Conservation (phyloP, 768 basidiomycete species). For the Amanita inopinata region DNA sequence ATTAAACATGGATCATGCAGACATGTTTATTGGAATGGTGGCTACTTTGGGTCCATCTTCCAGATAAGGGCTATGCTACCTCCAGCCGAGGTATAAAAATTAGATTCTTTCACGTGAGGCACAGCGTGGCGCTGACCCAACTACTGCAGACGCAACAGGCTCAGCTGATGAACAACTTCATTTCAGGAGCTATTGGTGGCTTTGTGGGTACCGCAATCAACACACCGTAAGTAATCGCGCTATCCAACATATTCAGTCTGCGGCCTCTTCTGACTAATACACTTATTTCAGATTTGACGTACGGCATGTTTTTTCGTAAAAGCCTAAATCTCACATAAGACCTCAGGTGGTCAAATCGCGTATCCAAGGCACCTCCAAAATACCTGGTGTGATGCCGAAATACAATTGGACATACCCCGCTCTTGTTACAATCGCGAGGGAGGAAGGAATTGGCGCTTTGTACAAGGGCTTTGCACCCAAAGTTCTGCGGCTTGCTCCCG, state of each 20-base stretch:
- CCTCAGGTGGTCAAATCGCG: constrained; percentile 89
- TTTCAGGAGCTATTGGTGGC: constrained; percentile 85
- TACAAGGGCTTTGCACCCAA: constrained; percentile 97
- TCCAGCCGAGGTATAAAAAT: constrained; percentile 60
- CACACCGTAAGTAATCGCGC: constrained; percentile 58
- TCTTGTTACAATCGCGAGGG: constrained; percentile 68
- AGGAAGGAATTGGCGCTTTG: constrained; percentile 78
- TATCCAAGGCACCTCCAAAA: constrained; percentile 66
- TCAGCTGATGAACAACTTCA: constrained; percentile 82
- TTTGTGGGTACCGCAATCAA: constrained; percentile 85
- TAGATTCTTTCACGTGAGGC: neutral
- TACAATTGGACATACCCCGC: constrained; percentile 97
- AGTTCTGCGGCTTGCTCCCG: constrained; percentile 89
- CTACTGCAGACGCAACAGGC: constrained; percentile 46
- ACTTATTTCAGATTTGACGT: constrained; percentile 23
- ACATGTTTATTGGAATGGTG: constrained; percentile 89
- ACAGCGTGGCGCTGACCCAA: neutral
- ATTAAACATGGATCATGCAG: constrained; percentile 23
- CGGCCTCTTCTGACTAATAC: neutral
- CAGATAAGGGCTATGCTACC: constrained; percentile 75
- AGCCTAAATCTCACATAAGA: no score
- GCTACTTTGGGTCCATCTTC: constrained; percentile 91
- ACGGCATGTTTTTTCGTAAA: constrained; percentile 6
- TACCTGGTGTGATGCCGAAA: constrained; percentile 68
- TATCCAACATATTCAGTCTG: neutral